Evolutionary conservation across 495 filamentous ascomycete genomes (phyloP), one percentile per base, ranked within the genome.

Genomic region (Penicillium ochrochloron): DNA sequence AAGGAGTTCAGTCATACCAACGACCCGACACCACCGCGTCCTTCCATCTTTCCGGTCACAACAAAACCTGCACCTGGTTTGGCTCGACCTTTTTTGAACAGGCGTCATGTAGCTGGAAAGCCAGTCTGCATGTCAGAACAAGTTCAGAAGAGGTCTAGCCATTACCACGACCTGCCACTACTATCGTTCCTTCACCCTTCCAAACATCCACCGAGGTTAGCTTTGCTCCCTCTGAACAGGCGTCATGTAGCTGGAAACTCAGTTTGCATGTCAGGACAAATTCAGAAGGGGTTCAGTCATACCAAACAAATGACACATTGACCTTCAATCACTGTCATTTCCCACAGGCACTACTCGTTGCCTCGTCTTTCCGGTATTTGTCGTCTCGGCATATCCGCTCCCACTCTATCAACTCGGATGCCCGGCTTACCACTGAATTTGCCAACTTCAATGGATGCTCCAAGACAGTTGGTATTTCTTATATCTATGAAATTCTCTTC

Each of bases 251-350:
- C n/a, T 46, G 42, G 7, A 1, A 10, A 46, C 4, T 11, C 51
- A 53, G 31, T 33, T 21, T 53, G 31, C 51, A 53, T 53, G 51
- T 53, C 25, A 53, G 51, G 51, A 53, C 51, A 53, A 53, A 53
- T 53, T 53, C 51, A 31, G 31, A 33, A 53, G 17, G 27, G 17
- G 12, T 31, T n/a, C 51, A 53, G 51, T 53, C 31, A 33, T 27
- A 27, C 25, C 14, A 2, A 3, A 27, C 5, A 53, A 10, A 23
- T 34, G 27, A 54, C 29, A 34, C 51, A 48, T 48, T 48, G 44
- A 48, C 44, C 19, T 48, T 48, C 44, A 48, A 48, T 48, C 44
- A 25, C 44, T 25, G 44, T 48, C 44, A 46, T 23, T 25, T 12
- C 21, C 44, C 44, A 17, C 21, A 10, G 19, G n/a, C 42, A 21